Conservation (phyloP, 805 yeast species). For the Candida xiaguanensis region DNA sequence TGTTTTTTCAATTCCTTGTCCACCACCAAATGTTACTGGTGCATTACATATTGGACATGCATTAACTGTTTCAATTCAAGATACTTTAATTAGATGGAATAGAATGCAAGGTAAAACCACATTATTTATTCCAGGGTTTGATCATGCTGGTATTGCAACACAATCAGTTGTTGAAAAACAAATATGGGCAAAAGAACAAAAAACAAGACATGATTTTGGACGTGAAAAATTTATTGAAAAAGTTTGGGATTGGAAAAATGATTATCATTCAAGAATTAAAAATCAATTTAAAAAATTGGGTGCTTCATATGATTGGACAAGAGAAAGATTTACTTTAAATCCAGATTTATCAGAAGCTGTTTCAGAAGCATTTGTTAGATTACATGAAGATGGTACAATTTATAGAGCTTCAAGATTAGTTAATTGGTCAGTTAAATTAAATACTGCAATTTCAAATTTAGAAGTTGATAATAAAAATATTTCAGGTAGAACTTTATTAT, state of each 20-base stretch:
- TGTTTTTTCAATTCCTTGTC: slow-evolving; percentile 88
- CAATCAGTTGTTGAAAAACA: slow-evolving; percentile 97
- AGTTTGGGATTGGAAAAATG: slow-evolving; percentile 99
- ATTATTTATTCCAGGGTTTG: slow-evolving; percentile 91
- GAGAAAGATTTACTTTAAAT: slow-evolving; percentile 91
- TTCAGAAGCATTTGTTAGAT: slow-evolving; percentile 81
- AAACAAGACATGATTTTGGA: slow-evolving; percentile 92
- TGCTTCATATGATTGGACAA: slow-evolving; percentile 94
- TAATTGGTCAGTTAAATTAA: slow-evolving; percentile 93
- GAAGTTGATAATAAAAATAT: slow-evolving; percentile 93
- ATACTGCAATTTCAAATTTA: slow-evolving; percentile 92
- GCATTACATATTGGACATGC: slow-evolving; percentile 99
- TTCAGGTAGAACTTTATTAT: slow-evolving; percentile 72
- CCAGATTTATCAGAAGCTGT: slow-evolving; percentile 78
- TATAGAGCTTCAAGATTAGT: slow-evolving; percentile 91
- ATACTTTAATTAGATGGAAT: slow-evolving; percentile 85
- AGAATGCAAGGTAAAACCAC: slow-evolving; percentile 97
- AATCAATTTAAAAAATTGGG: slow-evolving; percentile 82
- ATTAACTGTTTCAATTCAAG: slow-evolving; percentile 91
- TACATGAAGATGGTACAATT: slow-evolving; percentile 92
- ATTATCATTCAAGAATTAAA: slow-evolving; percentile 83
- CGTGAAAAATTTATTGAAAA: slow-evolving; percentile 83
- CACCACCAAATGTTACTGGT: slow-evolving; percentile 99
- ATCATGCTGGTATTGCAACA: slow-evolving; percentile 98
- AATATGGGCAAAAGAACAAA: slow-evolving; percentile 80